These are phyloP conservation scores for Leptographium procerum DNA, from an alignment of 2,329 filamentous ascomycete genomes.

Conservation along the genomic window DNA sequence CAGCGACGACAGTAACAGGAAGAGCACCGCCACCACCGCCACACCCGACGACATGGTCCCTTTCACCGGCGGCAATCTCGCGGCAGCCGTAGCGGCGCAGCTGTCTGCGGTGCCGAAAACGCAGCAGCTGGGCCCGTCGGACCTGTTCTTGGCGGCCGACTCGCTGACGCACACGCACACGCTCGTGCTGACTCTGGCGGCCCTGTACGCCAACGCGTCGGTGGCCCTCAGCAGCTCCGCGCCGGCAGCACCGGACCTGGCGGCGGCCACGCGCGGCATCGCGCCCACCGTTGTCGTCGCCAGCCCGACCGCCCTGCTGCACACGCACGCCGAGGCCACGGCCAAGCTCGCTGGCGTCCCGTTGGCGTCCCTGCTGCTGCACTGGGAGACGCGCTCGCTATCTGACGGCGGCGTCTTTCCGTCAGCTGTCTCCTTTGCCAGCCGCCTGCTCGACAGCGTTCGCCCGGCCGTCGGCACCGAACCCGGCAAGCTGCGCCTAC, in stretches of 20 bases:
- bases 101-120: slow-evolving; percentile 62
- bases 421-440: slow-evolving; percentile 46
- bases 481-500: slow-evolving; percentile 65
- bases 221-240: slow-evolving; percentile 84
- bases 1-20: slow-evolving; percentile 17
- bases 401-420: slow-evolving; percentile 64
- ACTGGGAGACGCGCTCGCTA: slow-evolving; percentile 58
- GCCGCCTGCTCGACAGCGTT: slow-evolving; percentile 47
- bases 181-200: slow-evolving; percentile 67
- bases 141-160: slow-evolving; percentile 78
- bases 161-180: slow-evolving; percentile 70
- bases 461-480: slow-evolving; percentile 47
- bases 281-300: slow-evolving; percentile 75
- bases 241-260: slow-evolving; percentile 58
- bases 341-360: slow-evolving; percentile 31
- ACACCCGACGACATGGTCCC: slow-evolving; percentile 57
- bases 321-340: slow-evolving; percentile 52
- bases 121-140: slow-evolving; percentile 61
- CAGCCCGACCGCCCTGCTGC: slow-evolving; percentile 60
- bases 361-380: slow-evolving; percentile 57
- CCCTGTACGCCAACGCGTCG: slow-evolving; percentile 74
- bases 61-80: slow-evolving; percentile 74
- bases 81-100: slow-evolving; percentile 73
- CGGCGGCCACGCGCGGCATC: slow-evolving; percentile 59
- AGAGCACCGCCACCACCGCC: slow-evolving; percentile 1